phyloP scores from a whole-genome alignment of 2,329 filamentous ascomycete species.

The Aureobasidium vineae region DNA sequence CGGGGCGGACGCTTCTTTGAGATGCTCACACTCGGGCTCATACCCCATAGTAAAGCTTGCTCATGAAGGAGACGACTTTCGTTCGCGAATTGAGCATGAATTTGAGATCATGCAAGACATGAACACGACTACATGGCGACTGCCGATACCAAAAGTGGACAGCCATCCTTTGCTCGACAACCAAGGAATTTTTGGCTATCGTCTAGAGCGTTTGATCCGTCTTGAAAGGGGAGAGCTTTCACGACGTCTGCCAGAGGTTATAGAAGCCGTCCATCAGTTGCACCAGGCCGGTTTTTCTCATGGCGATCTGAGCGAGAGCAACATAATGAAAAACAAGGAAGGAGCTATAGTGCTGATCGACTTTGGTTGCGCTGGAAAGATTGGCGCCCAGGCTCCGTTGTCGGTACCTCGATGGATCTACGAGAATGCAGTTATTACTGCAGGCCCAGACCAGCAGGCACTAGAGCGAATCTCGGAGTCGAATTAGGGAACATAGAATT shows the following conservation, averaged over 20 bases:
- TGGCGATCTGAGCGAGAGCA: constrained; percentile 1
- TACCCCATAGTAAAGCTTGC: constrained; percentile 2
- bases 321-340: constrained; percentile 1
- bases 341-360: constrained; percentile 9
- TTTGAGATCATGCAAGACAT: constrained; percentile 4
- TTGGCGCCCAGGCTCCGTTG: neutral
- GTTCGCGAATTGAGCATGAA: constrained; percentile 5
- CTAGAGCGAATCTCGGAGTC: neutral
- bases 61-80: neutral
- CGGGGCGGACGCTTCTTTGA: neutral
- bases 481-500: neutral
- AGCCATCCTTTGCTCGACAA: neutral
- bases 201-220: neutral
- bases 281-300: constrained; percentile 7
- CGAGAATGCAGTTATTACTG: neutral
- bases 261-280: neutral
- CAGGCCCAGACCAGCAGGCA: neutral
- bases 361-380: neutral
- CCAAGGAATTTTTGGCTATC: neutral
- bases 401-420: constrained; percentile 1
- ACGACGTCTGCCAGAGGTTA: neutral
- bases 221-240: neutral
- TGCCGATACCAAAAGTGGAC: constrained; percentile 1
- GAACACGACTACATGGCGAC: neutral
- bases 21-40: neutral